Evolutionary conservation across 2,329 filamentous ascomycete genomes (phyloP).

Genomic region (Diplodia sapinea): DNA sequence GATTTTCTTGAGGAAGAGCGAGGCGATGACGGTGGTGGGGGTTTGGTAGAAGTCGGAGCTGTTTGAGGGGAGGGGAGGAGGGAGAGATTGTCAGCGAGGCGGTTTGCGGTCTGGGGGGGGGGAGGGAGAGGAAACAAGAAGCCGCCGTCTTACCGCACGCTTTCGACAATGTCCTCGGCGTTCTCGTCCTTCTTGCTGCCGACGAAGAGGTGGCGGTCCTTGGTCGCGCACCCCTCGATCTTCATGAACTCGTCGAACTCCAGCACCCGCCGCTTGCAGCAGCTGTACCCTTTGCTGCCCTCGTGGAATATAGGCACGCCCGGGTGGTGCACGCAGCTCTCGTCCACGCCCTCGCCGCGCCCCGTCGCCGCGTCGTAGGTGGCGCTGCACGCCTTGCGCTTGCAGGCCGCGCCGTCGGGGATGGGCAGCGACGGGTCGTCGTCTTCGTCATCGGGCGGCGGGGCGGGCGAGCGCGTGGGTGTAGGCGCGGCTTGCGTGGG

Average conservation of each 20-base stretch:
- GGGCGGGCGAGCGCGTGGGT: constrained; percentile 40
- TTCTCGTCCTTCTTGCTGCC: constrained; percentile 63
- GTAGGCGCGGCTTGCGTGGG: constrained; percentile 32
- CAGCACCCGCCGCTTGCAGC: constrained; percentile 91
- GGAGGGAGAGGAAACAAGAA: neutral
- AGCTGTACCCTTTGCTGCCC: constrained; percentile 96
- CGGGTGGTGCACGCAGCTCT: constrained; percentile 87
- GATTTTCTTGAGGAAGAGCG: constrained; percentile 97
- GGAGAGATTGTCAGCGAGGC: no score
- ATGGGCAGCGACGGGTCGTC: constrained; percentile 80
- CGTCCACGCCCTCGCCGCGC: constrained; percentile 63
- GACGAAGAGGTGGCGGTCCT: constrained; percentile 82
- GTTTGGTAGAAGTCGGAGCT: constrained; percentile 97
- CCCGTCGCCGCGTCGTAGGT: constrained; percentile 38
- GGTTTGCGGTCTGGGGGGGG: neutral
- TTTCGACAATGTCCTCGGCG: constrained; percentile 77
- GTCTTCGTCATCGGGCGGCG: constrained; percentile 62
- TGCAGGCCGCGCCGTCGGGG: constrained; percentile 73
- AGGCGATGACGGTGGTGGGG: constrained; percentile 79
- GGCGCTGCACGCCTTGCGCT: constrained; percentile 74
- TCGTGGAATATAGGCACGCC: constrained; percentile 95
- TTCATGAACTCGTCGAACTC: constrained; percentile 99
- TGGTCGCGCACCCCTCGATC: constrained; percentile 87
- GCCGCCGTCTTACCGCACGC: constrained; percentile 67
- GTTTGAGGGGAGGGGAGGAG: no score